phyloP scores from a whole-genome alignment of 345 rosid species.

The Eucalyptus leucophloia region DNA sequence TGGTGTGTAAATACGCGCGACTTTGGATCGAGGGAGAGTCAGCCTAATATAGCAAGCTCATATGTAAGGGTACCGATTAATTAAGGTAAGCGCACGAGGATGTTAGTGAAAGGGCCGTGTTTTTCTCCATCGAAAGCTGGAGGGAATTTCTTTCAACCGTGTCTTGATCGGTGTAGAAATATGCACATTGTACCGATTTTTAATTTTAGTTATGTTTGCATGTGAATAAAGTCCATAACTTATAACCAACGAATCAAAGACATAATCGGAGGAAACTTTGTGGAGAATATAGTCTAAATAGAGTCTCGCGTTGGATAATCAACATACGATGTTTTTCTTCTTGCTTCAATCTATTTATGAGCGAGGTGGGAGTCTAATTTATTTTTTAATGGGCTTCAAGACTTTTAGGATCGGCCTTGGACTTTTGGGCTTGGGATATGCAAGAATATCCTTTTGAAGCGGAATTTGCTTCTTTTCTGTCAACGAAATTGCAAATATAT shows the following conservation, averaged over 20 bases:
- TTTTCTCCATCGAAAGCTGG: neutral
- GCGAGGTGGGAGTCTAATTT: neutral
- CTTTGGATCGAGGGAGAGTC: neutral
- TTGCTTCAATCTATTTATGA: neutral
- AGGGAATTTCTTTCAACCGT: neutral
- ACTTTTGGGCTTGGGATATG: neutral
- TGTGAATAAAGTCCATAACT: neutral
- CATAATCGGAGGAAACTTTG: neutral
- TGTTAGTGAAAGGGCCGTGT: neutral
- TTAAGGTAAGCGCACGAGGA: neutral
- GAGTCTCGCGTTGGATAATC: neutral
- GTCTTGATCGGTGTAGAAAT: neutral
- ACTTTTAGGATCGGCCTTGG: neutral
- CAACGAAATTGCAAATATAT: neutral
- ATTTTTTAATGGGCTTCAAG: neutral
- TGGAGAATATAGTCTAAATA: neutral
- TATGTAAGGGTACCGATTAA: neutral
- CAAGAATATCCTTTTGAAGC: neutral
- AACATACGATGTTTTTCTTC: neutral
- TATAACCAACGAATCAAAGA: neutral
- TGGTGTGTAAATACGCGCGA: neutral
- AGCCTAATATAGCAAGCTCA: neutral
- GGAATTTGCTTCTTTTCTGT: neutral
- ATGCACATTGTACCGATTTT: neutral
- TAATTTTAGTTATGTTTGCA: neutral